Base-by-base conservation (phyloP, 2,329 filamentous ascomycete genomes). In the Alternaria tenuissima region DNA sequence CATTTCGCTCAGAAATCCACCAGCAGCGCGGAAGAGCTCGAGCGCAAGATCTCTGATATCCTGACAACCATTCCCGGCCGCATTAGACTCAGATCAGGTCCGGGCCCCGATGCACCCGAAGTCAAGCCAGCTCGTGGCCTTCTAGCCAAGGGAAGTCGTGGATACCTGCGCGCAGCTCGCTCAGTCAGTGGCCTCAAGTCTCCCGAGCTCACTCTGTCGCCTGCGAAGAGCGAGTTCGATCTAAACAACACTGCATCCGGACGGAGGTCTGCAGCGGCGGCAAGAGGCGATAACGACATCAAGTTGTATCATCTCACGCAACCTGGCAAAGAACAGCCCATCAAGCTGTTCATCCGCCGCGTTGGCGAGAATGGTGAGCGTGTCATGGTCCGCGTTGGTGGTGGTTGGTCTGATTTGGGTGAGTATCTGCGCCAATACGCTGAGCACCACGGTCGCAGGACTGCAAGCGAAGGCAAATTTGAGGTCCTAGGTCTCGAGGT, bases 311-410 rank as follows among this genome's bases (percentile, higher is more conserved):
- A 98, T 79, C 86, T 99, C 38, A 93, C 92, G 14, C 88, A 93
- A 48, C 89, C 91, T 18, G 93, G 90, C 36, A 92, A 92, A 57
- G 90, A 95, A 65, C 88, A 92, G 12, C 95, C 95, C 0, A 94
- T 97, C 74, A 98, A 97, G 79, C 87, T 99, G 5, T 96, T 96
- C 72, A 94, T 99, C 53, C 91, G 95, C 16, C 89, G 93, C 2
- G 94, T 99, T 3, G 95, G 95, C 51, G 93, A 97, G 76, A 86
- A 88, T 57, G 92, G 92, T 16, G 93, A 98, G 78, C 89, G 95
- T 52, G 93, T 98, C 62, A 98, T 99, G 95, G 95, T 99, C 7
- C 91, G 95, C 36, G 94, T 99, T 12, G 95, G 95, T 12, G 95
- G 95, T 60, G 95, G 95, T n/a, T 99, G 95, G 95, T 93, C 94